Conservation (phyloP, 345 rosid genomes). For the Salix suchowensis region DNA sequence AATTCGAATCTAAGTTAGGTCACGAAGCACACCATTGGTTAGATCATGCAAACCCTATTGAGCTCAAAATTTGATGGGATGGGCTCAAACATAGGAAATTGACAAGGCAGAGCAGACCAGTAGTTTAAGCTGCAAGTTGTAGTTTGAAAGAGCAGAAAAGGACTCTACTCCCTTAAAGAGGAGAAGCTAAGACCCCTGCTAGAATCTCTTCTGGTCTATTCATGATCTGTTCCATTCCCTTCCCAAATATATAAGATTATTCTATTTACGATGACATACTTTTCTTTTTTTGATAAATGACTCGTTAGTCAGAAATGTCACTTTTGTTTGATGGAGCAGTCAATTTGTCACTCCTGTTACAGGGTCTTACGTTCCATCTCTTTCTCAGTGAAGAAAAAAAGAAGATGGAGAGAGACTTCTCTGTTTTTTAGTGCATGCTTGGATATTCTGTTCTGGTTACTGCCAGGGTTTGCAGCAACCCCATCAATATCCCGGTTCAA, state of each 20-base stretch:
- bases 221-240: background rate
- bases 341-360: too few species aligned
- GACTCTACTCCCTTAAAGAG: background rate
- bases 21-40: background rate
- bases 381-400: too few species aligned
- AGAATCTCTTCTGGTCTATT: background rate
- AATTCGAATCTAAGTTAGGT: slow-evolving; percentile 4
- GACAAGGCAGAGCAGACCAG: background rate
- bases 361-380: background rate
- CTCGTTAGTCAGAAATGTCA: too few species aligned
- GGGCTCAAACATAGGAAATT: background rate
- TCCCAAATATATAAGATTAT: background rate
- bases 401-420: too few species aligned
- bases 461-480: background rate
- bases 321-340: too few species aligned
- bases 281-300: too few species aligned
- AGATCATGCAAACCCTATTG: background rate
- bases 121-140: background rate
- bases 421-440: too few species aligned
- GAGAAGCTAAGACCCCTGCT: background rate
- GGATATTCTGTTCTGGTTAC: too few species aligned
- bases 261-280: background rate
- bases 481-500: too few species aligned
- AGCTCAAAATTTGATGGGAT: background rate
- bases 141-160: background rate